These are phyloP conservation scores for Thalassiosira ordinaria DNA, from an alignment of 352 stramenopile genomes.

Conservation along the genomic window DNA sequence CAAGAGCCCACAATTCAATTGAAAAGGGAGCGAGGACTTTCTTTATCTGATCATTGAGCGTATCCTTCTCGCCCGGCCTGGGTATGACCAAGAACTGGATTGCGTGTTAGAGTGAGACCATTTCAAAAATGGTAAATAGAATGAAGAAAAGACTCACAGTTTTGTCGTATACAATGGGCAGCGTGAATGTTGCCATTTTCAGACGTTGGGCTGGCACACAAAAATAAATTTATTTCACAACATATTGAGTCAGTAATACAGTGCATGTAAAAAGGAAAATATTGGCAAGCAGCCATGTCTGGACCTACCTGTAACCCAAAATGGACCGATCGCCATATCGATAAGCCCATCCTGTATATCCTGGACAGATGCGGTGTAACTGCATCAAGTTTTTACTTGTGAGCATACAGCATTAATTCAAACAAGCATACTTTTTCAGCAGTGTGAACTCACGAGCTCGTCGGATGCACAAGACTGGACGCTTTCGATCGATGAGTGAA, in stretches of 20 bases:
- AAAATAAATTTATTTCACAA: too few species aligned
- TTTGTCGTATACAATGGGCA: conserved; percentile 41
- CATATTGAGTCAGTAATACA: too few species aligned
- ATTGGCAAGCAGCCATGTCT: too few species aligned
- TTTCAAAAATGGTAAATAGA: too few species aligned
- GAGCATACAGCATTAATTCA: too few species aligned
- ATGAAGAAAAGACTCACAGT: too few species aligned
- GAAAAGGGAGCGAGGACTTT: conserved; percentile 40
- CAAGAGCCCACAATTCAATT: conserved; percentile 3
- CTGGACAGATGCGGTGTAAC: conserved; percentile 26
- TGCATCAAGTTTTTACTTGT: too few species aligned
- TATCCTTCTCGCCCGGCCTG: conserved; percentile 2
- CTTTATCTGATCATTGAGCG: neutral
- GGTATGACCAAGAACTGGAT: conserved; percentile 41
- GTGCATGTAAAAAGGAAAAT: too few species aligned
- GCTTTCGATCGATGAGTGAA: conserved; percentile 29
- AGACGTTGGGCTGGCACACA: neutral
- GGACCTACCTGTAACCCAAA: conserved; percentile 38
- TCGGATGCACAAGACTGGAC: conserved; percentile 6
- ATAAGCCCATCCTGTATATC: conserved; percentile 38
- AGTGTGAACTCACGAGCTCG: too few species aligned
- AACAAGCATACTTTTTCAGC: too few species aligned
- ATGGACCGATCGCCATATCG: conserved; percentile 39
- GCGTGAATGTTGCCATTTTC: conserved; percentile 31
- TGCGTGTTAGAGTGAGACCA: too few species aligned